Evolutionary conservation across 306 rosid species (phyloP), one percentile per base, ranked within the genome.

Genomic region (Lotus japonicus): DNA sequence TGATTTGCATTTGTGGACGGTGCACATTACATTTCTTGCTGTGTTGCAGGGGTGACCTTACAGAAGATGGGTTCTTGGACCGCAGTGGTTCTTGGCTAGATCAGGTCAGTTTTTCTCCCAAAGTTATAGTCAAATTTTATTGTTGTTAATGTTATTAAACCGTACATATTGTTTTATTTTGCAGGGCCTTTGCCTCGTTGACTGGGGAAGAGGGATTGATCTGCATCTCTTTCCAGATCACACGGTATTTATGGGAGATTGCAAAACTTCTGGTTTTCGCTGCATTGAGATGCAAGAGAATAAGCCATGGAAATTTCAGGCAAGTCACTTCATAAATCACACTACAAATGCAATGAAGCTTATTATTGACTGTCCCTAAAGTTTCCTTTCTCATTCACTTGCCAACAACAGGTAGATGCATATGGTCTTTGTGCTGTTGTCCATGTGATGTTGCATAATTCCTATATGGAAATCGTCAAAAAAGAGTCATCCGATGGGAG

Each of bases 201-300:
- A 88, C 84, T 94, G 97, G 99, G 99, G 99, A 82, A 84, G 97
- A 66, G 96, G 97, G 52, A 94, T 94, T 68, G 99, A 90, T 79
- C 72, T 84, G 65, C 78, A 36, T 65, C 96, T 90, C 78, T 88
- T 94, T 84, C 90, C 99, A 42, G 86, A 81, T 48, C 63, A 81
- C 73, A 64, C 77, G 1, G 70, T 77, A 71, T 94, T 94, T 44
- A 85, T 12, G 36, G 99, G 95, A 68, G 99, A 94, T 71, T 83
- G 95, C 78, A 58, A 84, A 69, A 90, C 97, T 85, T 94, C 97
- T 44, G 96, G 97, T 41, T 90, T 94, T 84, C 92, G 92, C 77
- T 94, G 97, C 76, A 83, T 80, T 58, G 96, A 94, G 82, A 94
- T 94, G 98, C 95, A 72, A 76, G 90, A 81, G 77, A 63, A 81